These are phyloP conservation scores for Penicillium sp. DNA, from an alignment of 2,329 filamentous ascomycete genomes.

Conservation along the genomic window DNA sequence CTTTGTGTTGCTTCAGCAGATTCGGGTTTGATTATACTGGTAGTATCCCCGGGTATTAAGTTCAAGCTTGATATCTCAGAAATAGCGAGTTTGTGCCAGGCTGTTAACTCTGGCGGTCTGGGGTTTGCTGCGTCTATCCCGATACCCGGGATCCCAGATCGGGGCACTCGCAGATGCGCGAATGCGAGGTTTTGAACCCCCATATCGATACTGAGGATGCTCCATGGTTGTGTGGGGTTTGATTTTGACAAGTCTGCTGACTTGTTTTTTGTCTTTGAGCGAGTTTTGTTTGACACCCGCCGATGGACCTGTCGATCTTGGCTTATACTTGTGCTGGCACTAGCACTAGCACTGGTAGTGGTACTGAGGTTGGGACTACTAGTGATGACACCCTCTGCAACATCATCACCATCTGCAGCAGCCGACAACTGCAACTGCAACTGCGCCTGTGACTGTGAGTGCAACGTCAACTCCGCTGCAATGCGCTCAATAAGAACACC, in stretches of 20 bases:
- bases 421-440: background rate
- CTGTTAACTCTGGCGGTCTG: conserved; percentile 27
- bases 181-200: conserved; percentile 79
- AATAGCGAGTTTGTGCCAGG: conserved; percentile 46
- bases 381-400: background rate
- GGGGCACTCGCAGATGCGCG: conserved; percentile 56
- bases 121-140: background rate
- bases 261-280: background rate
- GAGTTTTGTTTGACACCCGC: background rate
- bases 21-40: background rate
- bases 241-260: background rate
- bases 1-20: background rate
- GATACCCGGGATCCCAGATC: background rate
- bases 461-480: conserved; percentile 23
- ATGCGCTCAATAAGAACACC: conserved; percentile 54
- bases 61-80: conserved; percentile 24
- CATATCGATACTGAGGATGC: conserved; percentile 78
- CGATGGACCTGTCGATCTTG: background rate
- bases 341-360: background rate
- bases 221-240: conserved; percentile 28
- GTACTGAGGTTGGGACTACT: background rate
- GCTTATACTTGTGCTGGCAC: background rate
- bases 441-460: background rate
- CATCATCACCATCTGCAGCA: background rate
- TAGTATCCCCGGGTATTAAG: background rate